Evolutionary conservation across 768 basidiomycete species (phyloP), one percentile per base, ranked within the genome.

Genomic region (Neoboletus magnificus): DNA sequence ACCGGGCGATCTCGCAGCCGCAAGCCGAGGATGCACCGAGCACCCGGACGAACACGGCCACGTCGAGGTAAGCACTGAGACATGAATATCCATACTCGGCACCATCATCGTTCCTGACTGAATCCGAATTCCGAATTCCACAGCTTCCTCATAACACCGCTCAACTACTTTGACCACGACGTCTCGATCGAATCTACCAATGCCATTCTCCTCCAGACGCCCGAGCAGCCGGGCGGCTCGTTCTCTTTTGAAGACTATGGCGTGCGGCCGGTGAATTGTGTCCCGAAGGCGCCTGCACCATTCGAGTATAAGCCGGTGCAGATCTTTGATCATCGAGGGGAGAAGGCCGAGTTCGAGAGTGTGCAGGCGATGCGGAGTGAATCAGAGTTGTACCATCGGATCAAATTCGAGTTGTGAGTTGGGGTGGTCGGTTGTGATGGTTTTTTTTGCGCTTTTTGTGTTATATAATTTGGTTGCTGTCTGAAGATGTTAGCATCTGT

Each of bases 111-210:
- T 51, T 37, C 33, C 25, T 36, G 15, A 33, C 30, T 15, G 20
- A 18, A 32, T 22, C 33, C 7, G n/a, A n/a, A 27, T 27, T 27
- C 27, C 5, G 27, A 37, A 40, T 46, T 37, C 46, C 0, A 11
- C 47, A 83, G 82, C 61, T 82, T 86, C 65, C 71, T 83, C 54
- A 66, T 87, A 15, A 78, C 81, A 0, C 85, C 84, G 4, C 74
- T 85, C 60, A 86, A 86, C 68, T 86, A 80, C 73, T 83, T 84
- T 66, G 84, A 86, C 63, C 72, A 75, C 48, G 84, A 87, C 62
- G 72, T 83, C 50, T 82, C 84, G 13, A 76, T 85, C 70, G 83
- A 85, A 49, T 77, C 77, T 16, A 68, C 68, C 55, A 83, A 84
- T 48, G 79, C 82, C 20, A 75, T 85, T 51, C 61, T 83, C 12